phyloP scores from a whole-genome alignment of 2,329 filamentous ascomycete species.

The Thielaviopsis ethacetica region DNA sequence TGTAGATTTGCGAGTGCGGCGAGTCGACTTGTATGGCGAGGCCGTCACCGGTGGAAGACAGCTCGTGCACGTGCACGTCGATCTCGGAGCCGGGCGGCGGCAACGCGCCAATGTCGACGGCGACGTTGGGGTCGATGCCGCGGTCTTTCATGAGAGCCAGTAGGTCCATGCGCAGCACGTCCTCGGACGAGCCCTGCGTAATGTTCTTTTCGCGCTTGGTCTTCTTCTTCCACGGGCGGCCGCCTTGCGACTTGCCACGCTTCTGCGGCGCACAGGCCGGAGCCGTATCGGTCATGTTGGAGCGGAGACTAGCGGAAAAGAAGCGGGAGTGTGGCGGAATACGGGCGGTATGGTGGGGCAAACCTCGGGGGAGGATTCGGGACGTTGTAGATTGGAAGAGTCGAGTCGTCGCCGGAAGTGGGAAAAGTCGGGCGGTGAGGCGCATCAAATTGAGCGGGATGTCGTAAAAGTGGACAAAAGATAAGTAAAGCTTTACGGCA shows the following conservation, averaged over 20 bases:
- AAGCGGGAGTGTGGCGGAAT: neutral
- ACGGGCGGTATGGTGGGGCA: neutral
- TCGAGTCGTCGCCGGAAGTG: neutral
- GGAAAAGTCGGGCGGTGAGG: neutral
- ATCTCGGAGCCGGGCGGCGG: slow-evolving; percentile 59
- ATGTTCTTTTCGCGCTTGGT: slow-evolving; percentile 43
- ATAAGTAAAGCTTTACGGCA: neutral
- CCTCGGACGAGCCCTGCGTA: slow-evolving; percentile 46
- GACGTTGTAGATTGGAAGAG: neutral
- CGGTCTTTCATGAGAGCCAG: slow-evolving; percentile 33
- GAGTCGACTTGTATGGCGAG: slow-evolving; percentile 45
- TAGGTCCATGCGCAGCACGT: slow-evolving; percentile 50
- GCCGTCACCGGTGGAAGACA: slow-evolving; percentile 87
- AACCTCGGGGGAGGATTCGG: neutral
- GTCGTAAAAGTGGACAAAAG: neutral
- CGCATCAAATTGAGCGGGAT: neutral
- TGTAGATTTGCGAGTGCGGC: slow-evolving; percentile 51
- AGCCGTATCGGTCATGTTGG: slow-evolving; percentile 1
- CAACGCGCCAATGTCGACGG: slow-evolving; percentile 22
- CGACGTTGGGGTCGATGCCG: slow-evolving; percentile 15
- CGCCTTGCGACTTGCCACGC: slow-evolving; percentile 9
- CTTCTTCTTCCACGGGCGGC: slow-evolving; percentile 20
- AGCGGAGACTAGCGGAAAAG: neutral
- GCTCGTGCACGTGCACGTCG: slow-evolving; percentile 61
- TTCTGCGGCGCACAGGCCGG: slow-evolving; percentile 6